A percentile compares a stretch with the other conserved stretches of the same genome.
These are phyloP conservation scores for Russula griseocarnosa DNA, from an alignment of 768 basidiomycete species.

Conservation along the genomic window DNA sequence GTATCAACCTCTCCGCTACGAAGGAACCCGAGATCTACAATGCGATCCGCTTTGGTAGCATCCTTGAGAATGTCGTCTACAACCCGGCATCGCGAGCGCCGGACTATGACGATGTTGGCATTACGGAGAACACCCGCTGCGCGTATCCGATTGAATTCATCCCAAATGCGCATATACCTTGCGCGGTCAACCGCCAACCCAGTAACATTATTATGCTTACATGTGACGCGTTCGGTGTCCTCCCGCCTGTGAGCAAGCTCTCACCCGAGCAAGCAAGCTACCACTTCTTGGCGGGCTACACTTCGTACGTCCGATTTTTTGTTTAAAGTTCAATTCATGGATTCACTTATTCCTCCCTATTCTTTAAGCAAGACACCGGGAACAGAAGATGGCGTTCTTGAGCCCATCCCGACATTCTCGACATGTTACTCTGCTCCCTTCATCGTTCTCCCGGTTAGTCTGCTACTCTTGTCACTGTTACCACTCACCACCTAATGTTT, in stretches of 20 bases:
- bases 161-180: conserved; percentile 92
- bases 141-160: conserved; percentile 99
- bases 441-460: conserved; percentile 85
- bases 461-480: conserved; percentile 10
- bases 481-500: conserved; percentile 2
- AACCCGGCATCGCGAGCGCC: conserved; percentile 74
- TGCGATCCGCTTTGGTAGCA: conserved; percentile 92
- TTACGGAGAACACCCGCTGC: conserved; percentile 99
- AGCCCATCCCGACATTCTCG: conserved; percentile 98
- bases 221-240: conserved; percentile 96
- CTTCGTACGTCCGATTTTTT: conserved; percentile 53
- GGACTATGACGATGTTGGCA: conserved; percentile 94
- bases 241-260: conserved; percentile 91
- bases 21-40: conserved; percentile 98
- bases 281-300: conserved; percentile 96
- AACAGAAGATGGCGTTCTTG: conserved; percentile 95
- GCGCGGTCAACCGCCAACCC: conserved; percentile 80
- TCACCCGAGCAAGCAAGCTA: conserved; percentile 95
- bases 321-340: not conserved
- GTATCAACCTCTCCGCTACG: conserved; percentile 91
- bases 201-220: conserved; percentile 96
- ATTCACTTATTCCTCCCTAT: conserved; percentile 5
- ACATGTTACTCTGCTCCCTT: conserved; percentile 99
- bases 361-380: conserved; percentile 88
- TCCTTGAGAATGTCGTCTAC: conserved; percentile 99